Evolutionary conservation across 106 monocot genomes (phyloP).

Genomic region (Dendrobium huoshanense): DNA sequence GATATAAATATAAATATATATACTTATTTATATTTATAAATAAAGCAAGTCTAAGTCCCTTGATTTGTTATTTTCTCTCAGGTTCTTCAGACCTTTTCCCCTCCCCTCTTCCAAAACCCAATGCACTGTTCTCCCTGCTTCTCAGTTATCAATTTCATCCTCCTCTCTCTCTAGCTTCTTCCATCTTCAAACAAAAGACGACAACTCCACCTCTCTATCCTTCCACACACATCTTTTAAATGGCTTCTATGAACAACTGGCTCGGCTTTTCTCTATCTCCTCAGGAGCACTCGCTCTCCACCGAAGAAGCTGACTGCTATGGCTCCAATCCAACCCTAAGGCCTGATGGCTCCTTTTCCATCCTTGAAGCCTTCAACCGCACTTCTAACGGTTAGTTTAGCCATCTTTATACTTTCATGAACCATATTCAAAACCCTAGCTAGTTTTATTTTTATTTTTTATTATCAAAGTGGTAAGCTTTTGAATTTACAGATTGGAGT

Average conservation of each 20-base stretch:
- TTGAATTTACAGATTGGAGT: slow-evolving; percentile 51
- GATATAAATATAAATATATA: slow-evolving; percentile 15
- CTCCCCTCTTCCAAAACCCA: slow-evolving; percentile 12
- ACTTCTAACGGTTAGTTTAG: slow-evolving; percentile 22
- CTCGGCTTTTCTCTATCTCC: slow-evolving; percentile 82
- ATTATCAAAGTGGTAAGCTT: background rate
- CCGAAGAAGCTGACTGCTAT: slow-evolving; percentile 42
- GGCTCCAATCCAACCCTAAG: slow-evolving; percentile 9
- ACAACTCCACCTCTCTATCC: background rate
- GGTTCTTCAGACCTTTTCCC: slow-evolving; percentile 21
- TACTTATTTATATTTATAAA: background rate
- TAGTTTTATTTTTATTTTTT: background rate
- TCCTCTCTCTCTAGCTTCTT: background rate
- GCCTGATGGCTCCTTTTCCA: slow-evolving; percentile 37
- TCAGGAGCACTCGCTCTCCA: slow-evolving; percentile 44
- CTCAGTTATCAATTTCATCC: background rate
- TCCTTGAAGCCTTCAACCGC: slow-evolving; percentile 50
- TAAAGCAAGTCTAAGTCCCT: background rate
- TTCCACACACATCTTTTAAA: background rate
- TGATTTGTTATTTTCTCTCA: slow-evolving; percentile 22
- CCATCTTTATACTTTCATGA: background rate
- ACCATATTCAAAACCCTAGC: background rate
- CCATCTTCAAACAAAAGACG: too few relatives aligned
- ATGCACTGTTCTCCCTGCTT: slow-evolving; percentile 9
- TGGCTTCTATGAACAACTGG: slow-evolving; percentile 90